Conservation (phyloP, 2,329 filamentous ascomycete genomes). For the Rachicladosporium sp. region DNA sequence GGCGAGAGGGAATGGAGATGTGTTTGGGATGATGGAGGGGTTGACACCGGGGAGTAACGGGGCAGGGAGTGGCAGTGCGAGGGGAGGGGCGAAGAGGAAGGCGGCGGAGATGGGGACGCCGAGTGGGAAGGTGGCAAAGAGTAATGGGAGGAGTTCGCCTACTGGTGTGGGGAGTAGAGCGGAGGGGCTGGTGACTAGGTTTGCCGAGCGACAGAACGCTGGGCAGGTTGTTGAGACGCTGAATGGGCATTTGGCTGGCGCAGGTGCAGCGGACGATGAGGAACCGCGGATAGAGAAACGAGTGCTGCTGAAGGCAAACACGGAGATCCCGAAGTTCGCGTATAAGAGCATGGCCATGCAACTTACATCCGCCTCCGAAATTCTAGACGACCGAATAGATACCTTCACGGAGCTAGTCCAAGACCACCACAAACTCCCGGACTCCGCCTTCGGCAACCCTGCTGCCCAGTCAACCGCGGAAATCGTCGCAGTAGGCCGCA, state of each 20-base stretch:
- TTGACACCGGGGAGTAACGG: slow-evolving; percentile 26
- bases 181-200: slow-evolving; percentile 28
- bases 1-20: slow-evolving; percentile 46
- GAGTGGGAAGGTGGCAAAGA: slow-evolving; percentile 32
- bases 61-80: slow-evolving; percentile 13
- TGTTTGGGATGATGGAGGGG: slow-evolving; percentile 54
- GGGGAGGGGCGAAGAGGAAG: slow-evolving; percentile 36
- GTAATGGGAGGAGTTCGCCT: slow-evolving; percentile 34
- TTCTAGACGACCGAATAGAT: slow-evolving; percentile 90
- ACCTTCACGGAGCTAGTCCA: slow-evolving; percentile 67
- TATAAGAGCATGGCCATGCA: slow-evolving; percentile 96
- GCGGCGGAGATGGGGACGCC: slow-evolving; percentile 38
- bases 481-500: slow-evolving; percentile 79
- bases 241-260: slow-evolving; percentile 59
- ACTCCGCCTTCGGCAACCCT: slow-evolving; percentile 75
- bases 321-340: slow-evolving; percentile 77
- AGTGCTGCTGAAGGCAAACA: slow-evolving; percentile 73
- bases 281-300: slow-evolving; percentile 59
- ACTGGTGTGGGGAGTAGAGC: slow-evolving; percentile 25
- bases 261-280: slow-evolving; percentile 21
- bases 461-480: slow-evolving; percentile 74
- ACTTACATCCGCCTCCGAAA: slow-evolving; percentile 78
- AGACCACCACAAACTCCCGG: slow-evolving; percentile 62
- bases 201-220: slow-evolving; percentile 63
- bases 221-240: slow-evolving; percentile 75